Conservation (phyloP, 2,329 filamentous ascomycete genomes). For the Sporothrix schenckii region DNA sequence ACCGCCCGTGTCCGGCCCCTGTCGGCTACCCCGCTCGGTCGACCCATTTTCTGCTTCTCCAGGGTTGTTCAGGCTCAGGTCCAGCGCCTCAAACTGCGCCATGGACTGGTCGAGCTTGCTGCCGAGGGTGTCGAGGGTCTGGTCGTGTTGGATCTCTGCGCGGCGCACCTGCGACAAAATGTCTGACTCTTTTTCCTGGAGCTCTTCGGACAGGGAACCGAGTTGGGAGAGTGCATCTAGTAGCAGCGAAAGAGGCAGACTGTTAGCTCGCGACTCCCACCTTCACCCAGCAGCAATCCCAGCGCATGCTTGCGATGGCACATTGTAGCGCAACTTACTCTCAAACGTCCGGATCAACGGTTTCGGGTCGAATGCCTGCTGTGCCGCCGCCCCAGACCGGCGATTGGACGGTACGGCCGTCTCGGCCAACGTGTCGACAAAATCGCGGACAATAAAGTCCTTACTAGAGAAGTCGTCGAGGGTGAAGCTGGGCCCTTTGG, state of each 20-base stretch:
- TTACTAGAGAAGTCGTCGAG: conserved; percentile 85
- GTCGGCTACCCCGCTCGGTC: conserved; percentile 50
- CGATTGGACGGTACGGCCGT: conserved; percentile 77
- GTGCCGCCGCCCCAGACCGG: conserved; percentile 68
- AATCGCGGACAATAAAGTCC: conserved; percentile 98
- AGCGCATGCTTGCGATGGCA: neutral
- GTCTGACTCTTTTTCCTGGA: conserved; percentile 89
- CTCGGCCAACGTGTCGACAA: conserved; percentile 90
- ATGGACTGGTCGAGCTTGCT: conserved; percentile 91
- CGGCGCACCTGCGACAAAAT: conserved; percentile 85
- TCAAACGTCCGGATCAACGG: conserved; percentile 96
- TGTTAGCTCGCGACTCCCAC: conserved; percentile 38
- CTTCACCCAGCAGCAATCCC: neutral
- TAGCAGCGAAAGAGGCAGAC: neutral
- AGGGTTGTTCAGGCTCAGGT: conserved; percentile 74
- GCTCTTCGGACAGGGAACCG: conserved; percentile 73
- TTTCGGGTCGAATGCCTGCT: conserved; percentile 84
- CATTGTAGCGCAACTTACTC: conserved; percentile 49
- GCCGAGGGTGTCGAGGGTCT: conserved; percentile 84
- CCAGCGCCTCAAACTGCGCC: conserved; percentile 85
- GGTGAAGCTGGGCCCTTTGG: conserved; percentile 78
- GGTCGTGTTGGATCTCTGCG: conserved; percentile 88
- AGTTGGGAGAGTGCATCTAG: conserved; percentile 68
- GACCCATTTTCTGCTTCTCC: conserved; percentile 38
- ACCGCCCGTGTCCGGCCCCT: conserved; percentile 58